Evolutionary conservation across 768 basidiomycete species (phyloP).

Genomic region (Russula dissimulans): DNA sequence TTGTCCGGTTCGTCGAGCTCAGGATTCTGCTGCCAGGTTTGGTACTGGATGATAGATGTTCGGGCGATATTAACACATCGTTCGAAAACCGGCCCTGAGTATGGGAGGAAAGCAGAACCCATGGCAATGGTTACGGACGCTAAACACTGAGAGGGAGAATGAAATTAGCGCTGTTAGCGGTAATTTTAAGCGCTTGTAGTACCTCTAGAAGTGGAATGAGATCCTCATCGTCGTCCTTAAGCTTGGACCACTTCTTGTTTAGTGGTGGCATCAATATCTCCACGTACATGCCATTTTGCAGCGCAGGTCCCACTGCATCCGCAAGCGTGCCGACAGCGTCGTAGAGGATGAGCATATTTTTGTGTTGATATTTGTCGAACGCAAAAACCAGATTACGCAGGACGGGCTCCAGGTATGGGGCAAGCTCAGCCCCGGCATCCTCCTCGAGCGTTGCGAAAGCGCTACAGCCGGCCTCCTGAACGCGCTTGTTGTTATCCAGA

Average conservation of each 20-base stretch:
- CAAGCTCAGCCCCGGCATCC: slow-evolving; percentile 84
- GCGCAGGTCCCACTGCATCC: slow-evolving; percentile 84
- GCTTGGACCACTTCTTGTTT: slow-evolving; percentile 79
- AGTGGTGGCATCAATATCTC: slow-evolving; percentile 96
- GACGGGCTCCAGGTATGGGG: slow-evolving; percentile 91
- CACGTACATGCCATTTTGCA: slow-evolving; percentile 80
- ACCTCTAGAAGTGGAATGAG: slow-evolving; percentile 95
- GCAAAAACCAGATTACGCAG: slow-evolving; percentile 91
- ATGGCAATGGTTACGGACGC: slow-evolving; percentile 97
- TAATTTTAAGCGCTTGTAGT: slow-evolving; percentile 17
- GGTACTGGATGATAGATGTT: slow-evolving; percentile 72
- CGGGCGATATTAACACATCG: slow-evolving; percentile 85
- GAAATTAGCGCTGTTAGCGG: neutral
- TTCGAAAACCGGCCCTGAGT: slow-evolving; percentile 86
- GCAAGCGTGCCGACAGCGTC: slow-evolving; percentile 98
- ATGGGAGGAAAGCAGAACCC: slow-evolving; percentile 78
- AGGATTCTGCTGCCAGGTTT: slow-evolving; percentile 79
- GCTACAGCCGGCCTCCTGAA: slow-evolving; percentile 98
- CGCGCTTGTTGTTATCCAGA: slow-evolving; percentile 95
- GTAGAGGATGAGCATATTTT: slow-evolving; percentile 97
- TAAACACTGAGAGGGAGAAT: slow-evolving; percentile 57
- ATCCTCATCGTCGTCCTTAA: slow-evolving; percentile 87
- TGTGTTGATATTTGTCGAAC: slow-evolving; percentile 97
- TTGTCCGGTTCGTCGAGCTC: slow-evolving; percentile 93
- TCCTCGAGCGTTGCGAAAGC: slow-evolving; percentile 98